Evolutionary conservation across 192 early-diverging fungal species (phyloP), one percentile per base, ranked within the genome.

Genomic region (Backusella macrospora): DNA sequence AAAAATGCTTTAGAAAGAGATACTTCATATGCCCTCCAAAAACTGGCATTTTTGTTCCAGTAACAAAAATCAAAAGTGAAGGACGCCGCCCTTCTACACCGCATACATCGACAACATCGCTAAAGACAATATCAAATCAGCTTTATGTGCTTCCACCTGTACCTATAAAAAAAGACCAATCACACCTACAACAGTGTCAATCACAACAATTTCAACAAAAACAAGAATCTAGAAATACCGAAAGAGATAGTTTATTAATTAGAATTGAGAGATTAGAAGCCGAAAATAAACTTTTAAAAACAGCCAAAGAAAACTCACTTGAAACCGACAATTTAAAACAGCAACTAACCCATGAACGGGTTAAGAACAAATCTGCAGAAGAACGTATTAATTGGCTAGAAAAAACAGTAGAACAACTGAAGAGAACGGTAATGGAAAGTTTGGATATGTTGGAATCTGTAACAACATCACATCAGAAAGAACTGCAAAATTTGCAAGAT

Each of bases 1-100:
- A 21, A 34, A 0, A 18, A 10, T 21, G 15, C 34, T 29, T 42
- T 73, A 87, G 92, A 18, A 83, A 83, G 49, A 66, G 77, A 7
- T 94, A 94, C 68, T 94, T 94, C 73, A 73, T 74, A 15, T 94
- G 92, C 76, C 82, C 85, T 16, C 84, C 86, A 29, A 86, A 84
- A 45, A 85, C 83, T n/a, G 92, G 92, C n/a, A 80, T 94, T 49
- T 94, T 92, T 84, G 81, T 91, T 37, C 84, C 86, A 15, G 86
- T 87, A 8, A 84, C 86, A 18, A 93, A 91, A 65, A 42, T 76
- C 10, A 44, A 47, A 45, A 68, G 47, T 15, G 23, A 66, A 12
- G 38, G 39, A n/a, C 40, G 39, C 44, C 63, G 59, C 12, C 71
- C 71, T 45, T 63, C 40, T 9, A 63, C 71, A 46, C 62, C 71